Conservation (phyloP, 73 alveolate species). For the Paramecium sonneborni region DNA sequence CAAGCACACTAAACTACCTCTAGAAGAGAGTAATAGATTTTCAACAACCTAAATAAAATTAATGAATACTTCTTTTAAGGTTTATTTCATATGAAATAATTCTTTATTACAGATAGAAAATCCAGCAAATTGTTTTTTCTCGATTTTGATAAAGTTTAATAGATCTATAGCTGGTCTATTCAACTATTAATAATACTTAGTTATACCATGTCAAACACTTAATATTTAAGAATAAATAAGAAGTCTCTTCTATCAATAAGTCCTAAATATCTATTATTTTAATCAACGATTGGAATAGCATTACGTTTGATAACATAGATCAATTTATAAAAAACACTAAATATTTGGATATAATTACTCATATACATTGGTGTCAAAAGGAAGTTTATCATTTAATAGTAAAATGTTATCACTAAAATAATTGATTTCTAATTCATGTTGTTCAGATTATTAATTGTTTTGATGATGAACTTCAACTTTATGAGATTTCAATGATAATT, state of each 20-base stretch:
- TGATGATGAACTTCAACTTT: background rate
- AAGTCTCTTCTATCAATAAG: conserved; percentile 49
- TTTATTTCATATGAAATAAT: conserved; percentile 6
- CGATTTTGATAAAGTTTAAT: background rate
- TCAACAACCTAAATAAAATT: conserved; percentile 19
- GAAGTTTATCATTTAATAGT: background rate
- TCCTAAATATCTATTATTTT: conserved; percentile 8
- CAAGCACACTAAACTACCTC: conserved; percentile 49
- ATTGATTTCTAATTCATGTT: conserved; percentile 38
- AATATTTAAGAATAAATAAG: conserved; percentile 19
- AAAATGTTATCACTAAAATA: background rate
- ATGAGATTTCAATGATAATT: background rate
- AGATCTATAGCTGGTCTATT: background rate
- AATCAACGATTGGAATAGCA: conserved; percentile 4
- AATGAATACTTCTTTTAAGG: conserved; percentile 18
- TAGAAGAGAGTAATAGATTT: conserved; percentile 34
- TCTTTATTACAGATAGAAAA: background rate
- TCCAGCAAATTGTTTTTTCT: background rate
- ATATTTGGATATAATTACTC: background rate
- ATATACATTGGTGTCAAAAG: background rate
- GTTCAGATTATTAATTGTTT: background rate
- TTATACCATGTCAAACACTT: conserved; percentile 18
- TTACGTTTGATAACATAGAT: background rate
- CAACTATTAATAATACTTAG: background rate
- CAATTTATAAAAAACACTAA: conserved; percentile 12